Conservation (phyloP, 495 filamentous ascomycete genomes). For the Podospora appendiculata region DNA sequence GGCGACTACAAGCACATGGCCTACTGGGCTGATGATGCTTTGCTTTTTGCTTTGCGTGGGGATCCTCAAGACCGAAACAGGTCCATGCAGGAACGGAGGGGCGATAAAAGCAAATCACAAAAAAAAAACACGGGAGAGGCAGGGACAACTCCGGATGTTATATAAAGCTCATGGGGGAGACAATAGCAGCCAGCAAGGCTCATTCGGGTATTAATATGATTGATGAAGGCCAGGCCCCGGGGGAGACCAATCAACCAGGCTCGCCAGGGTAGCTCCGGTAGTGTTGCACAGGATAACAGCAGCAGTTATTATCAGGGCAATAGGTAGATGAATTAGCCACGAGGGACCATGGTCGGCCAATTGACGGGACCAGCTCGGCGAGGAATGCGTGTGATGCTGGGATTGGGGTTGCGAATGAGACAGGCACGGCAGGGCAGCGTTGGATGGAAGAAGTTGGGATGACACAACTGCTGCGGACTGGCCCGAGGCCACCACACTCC, state of each 20-base stretch:
- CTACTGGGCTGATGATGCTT: background rate
- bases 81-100: no score
- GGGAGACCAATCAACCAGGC: conserved; percentile 1
- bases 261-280: background rate
- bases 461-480: no score
- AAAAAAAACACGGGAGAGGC: background rate
- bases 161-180: background rate
- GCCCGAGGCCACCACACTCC: no score
- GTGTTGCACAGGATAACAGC: background rate
- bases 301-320: background rate
- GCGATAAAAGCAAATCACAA: background rate
- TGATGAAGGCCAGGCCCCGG: background rate
- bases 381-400: no score
- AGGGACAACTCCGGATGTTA: background rate
- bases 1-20: background rate
- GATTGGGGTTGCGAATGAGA: no score
- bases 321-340: background rate
- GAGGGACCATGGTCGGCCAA: no score
- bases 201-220: conserved; percentile 1
- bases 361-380: no score
- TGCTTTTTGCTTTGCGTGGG: no score
- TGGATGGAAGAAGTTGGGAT: no score
- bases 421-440: no score
- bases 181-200: background rate
- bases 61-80: no score